Base-by-base conservation (phyloP, 2,329 filamentous ascomycete genomes). In the Herpotrichia juniperi region DNA sequence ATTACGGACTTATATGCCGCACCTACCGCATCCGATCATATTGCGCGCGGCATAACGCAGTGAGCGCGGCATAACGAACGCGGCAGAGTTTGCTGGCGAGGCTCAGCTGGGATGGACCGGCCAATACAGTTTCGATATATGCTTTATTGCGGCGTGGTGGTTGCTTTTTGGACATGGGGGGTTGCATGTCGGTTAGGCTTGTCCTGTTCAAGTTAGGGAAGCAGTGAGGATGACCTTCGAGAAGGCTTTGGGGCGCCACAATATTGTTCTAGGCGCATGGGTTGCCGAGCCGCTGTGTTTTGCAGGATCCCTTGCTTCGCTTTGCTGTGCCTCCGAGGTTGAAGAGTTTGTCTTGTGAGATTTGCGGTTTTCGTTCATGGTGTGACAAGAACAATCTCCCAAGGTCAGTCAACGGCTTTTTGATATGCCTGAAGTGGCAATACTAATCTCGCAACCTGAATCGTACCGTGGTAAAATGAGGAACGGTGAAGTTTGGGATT, bases 51-150 rank as follows among this genome's bases (percentile, higher is more conserved):
- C 21, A 42, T 42, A 26, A n/a, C 21, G n/a, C 14, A 26, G 21
- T 42, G 34, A 21, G 5, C 5, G 37, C 21, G 37, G 34, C 34
- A 37, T 37, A 37, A 12, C 21, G 34, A 17, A 21, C 12, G 34
- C 34, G 34, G 34, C 34, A 37, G 17, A 37, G 34, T 5, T 5
- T 21, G 12, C 12, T 14, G 34, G 34, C 34, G 8, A 40, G 19
- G 37, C 3, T 24, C 19, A n/a, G 19, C 42, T 22, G 42, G 32
- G 53, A 42, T 42, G 22, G 8, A 32, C 50, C 51, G 51, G 51
- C 10, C 32, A 51, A 53, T 57, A 56, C 57, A 59, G 61, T 58
- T 58, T 46, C 26, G 32, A 26, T 48, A 25, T 39, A 39, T 40
- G 48, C 35, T 51, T 50, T 54, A 45, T 51, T 53, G 42, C 40